Percentiles rank a stretch among this genome's conserved stretches.
Evolutionary conservation across 768 basidiomycete species (phyloP).

Genomic region (Russula earlei): DNA sequence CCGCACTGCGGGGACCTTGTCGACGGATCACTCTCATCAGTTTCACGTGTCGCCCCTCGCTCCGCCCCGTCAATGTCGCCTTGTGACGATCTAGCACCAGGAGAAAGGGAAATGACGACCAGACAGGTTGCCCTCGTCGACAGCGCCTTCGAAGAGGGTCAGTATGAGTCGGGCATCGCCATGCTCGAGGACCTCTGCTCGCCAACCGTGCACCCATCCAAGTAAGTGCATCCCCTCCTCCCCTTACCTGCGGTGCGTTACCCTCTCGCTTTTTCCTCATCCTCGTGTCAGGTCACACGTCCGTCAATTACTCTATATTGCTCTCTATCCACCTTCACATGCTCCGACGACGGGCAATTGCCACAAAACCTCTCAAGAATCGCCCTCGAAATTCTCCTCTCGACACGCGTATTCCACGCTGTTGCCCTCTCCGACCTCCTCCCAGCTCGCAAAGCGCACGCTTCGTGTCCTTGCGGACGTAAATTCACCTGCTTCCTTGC

Average conservation of each 20-base stretch:
- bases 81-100: background rate
- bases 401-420: conserved; percentile 16
- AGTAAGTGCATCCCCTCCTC: conserved; percentile 33
- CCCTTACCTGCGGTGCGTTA: background rate
- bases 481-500: conserved; percentile 15
- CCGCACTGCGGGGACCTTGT: too few species aligned
- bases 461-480: conserved; percentile 16
- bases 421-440: conserved; percentile 7
- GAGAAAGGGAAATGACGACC: conserved; percentile 8
- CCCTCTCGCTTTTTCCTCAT: background rate
- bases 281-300: conserved; percentile 12
- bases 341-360: background rate
- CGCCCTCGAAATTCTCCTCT: conserved; percentile 17
- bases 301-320: conserved; percentile 20
- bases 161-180: conserved; percentile 59
- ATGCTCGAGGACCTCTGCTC: conserved; percentile 55
- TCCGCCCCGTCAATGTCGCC: background rate
- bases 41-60: too few species aligned
- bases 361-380: conserved; percentile 8
- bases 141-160: conserved; percentile 67
- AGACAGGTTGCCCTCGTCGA: conserved; percentile 43
- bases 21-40: too few species aligned
- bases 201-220: conserved; percentile 44
- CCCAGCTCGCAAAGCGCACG: conserved; percentile 13
- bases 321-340: conserved; percentile 15